Evolutionary conservation across 1,139 yeast genomes (phyloP).

Genomic region (Petasospora rhodanensis): DNA sequence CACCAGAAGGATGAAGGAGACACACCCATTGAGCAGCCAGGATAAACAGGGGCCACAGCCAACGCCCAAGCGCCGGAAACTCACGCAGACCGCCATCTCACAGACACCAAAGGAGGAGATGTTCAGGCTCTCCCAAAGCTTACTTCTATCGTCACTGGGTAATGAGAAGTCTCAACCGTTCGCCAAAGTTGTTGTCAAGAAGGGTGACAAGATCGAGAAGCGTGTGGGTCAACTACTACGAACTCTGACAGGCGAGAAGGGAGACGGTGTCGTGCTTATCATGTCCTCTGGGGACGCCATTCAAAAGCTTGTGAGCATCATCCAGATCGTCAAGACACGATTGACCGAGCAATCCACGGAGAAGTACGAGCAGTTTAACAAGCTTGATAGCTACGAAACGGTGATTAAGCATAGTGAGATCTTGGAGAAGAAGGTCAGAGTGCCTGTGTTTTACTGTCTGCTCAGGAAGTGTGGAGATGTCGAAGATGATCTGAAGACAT

Average conservation of each 20-base stretch:
- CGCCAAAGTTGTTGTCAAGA: slow-evolving; percentile 4
- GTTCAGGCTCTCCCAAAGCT: slow-evolving; percentile 4
- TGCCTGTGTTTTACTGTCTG: slow-evolving; percentile 20
- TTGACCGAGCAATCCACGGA: slow-evolving; percentile 5
- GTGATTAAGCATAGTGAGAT: slow-evolving; percentile 16
- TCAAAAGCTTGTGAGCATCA: slow-evolving; percentile 20
- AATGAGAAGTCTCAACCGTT: neutral
- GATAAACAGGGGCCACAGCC: no score
- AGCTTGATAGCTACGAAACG: slow-evolving; percentile 19
- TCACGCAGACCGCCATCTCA: no score
- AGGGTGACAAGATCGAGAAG: slow-evolving; percentile 12
- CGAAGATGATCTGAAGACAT: slow-evolving; percentile 8
- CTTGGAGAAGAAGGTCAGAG: slow-evolving; percentile 16
- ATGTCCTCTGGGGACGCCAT: slow-evolving; percentile 22
- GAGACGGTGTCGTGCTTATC: slow-evolving; percentile 9
- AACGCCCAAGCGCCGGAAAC: no score
- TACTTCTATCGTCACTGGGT: neutral
- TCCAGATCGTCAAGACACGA: slow-evolving; percentile 22
- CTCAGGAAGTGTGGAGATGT: slow-evolving; percentile 4
- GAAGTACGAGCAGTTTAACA: slow-evolving; percentile 20
- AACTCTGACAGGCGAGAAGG: neutral
- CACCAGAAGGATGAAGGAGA: no score
- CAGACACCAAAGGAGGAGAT: no score
- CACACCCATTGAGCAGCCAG: no score
- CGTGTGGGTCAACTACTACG: slow-evolving; percentile 7